A percentile compares a stretch with the other conserved stretches of the same genome.
These are phyloP conservation scores for Blakeslea trispora DNA, from an alignment of 371 early-diverging fungal genomes.

Conservation along the genomic window DNA sequence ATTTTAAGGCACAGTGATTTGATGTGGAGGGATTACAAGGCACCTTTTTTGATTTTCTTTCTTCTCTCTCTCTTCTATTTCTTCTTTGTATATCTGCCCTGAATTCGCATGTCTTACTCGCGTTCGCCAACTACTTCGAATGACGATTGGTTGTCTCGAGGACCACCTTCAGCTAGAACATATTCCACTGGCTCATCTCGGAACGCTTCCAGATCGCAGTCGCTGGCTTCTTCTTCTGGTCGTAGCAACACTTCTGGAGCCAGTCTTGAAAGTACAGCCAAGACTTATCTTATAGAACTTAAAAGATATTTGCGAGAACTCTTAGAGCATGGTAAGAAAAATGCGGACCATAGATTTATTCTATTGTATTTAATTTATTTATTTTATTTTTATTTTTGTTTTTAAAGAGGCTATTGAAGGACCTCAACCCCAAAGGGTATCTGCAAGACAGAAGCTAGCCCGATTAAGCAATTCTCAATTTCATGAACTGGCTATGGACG, in stretches of 20 bases:
- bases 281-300: constrained; percentile 38
- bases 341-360: not conserved
- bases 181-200: constrained; percentile 41
- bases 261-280: constrained; percentile 35
- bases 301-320: constrained; percentile 31
- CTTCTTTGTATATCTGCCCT: not conserved
- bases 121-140: constrained; percentile 38
- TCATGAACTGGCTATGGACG: constrained; percentile 93
- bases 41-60: constrained; percentile 1
- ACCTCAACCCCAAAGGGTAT: constrained; percentile 55
- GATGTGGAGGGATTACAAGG: too few species aligned
- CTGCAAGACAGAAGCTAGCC: constrained; percentile 88
- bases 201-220: constrained; percentile 40
- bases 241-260: constrained; percentile 23
- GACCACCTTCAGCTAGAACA: constrained; percentile 30
- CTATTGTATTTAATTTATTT: constrained; percentile 1
- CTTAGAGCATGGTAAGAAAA: constrained; percentile 38
- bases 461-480: constrained; percentile 82
- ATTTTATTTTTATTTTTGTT: not conserved
- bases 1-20: too few species aligned
- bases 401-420: constrained; percentile 48
- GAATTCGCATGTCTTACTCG: constrained; percentile 32
- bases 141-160: constrained; percentile 41
- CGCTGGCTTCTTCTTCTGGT: constrained; percentile 37
- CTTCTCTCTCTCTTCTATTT: not conserved